Evolutionary conservation across 1,284 basidiomycete species (phyloP).

Genomic region (Malassezia slooffiae): DNA sequence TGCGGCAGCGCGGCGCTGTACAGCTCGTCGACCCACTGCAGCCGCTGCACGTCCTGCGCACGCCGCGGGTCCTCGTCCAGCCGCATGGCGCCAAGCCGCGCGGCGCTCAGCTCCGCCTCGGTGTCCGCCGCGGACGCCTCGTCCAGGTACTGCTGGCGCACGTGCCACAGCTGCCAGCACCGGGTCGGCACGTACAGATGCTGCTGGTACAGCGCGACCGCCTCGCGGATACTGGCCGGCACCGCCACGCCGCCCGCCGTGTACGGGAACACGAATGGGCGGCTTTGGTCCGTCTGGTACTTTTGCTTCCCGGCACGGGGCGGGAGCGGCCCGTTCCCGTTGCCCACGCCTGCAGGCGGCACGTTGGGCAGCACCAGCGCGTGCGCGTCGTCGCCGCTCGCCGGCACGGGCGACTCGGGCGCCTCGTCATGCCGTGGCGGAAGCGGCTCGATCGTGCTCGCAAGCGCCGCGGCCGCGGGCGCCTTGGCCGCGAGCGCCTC

Average conservation of each 20-base stretch:
- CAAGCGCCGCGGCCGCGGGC: slow-evolving; percentile 10
- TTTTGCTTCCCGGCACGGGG: slow-evolving; percentile 79
- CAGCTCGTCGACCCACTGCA: slow-evolving; percentile 36
- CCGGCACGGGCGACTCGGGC: too few species aligned
- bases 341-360: background rate
- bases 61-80: slow-evolving; percentile 31
- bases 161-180: slow-evolving; percentile 78
- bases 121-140: slow-evolving; percentile 23
- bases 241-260: slow-evolving; percentile 57
- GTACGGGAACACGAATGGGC: slow-evolving; percentile 93
- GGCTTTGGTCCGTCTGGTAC: slow-evolving; percentile 90
- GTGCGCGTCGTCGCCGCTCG: background rate
- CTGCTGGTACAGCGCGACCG: slow-evolving; percentile 73
- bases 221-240: slow-evolving; percentile 90
- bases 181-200: slow-evolving; percentile 84
- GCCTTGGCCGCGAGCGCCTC: slow-evolving; percentile 46
- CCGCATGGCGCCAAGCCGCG: slow-evolving; percentile 17
- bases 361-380: background rate
- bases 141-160: slow-evolving; percentile 12
- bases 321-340: background rate
- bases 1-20: slow-evolving; percentile 35
- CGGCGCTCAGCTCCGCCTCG: slow-evolving; percentile 21
- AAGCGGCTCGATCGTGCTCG: slow-evolving; percentile 6
- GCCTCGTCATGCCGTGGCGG: background rate
- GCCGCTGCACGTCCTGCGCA: slow-evolving; percentile 23